These are phyloP conservation scores for Protomyces inundatus DNA, from an alignment of 1,139 yeast genomes.

Conservation along the genomic window DNA sequence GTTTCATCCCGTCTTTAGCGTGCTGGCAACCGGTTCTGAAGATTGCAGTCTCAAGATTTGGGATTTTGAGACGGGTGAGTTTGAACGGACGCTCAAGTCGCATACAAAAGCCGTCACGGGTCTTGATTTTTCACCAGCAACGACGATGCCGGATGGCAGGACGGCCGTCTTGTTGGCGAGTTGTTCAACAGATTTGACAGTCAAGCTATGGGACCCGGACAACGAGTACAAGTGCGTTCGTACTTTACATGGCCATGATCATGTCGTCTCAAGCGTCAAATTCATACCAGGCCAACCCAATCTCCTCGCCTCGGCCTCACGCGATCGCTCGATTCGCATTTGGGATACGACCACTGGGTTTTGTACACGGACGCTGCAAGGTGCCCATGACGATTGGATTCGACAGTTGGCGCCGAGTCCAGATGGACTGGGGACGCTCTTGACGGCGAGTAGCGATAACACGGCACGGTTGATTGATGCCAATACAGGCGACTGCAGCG, in stretches of 20 bases:
- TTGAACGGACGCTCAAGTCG: slow-evolving; percentile 63
- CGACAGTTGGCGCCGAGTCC: slow-evolving; percentile 53
- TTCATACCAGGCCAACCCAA: slow-evolving; percentile 47
- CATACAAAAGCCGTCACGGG: slow-evolving; percentile 69
- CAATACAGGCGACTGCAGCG: slow-evolving; percentile 62
- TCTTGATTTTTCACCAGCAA: slow-evolving; percentile 45
- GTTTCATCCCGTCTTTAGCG: slow-evolving; percentile 68
- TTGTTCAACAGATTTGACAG: slow-evolving; percentile 68
- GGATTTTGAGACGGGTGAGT: slow-evolving; percentile 68
- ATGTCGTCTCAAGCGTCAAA: slow-evolving; percentile 64
- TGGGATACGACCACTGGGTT: slow-evolving; percentile 76
- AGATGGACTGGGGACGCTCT: slow-evolving; percentile 11
- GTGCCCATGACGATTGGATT: slow-evolving; percentile 89
- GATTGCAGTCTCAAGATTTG: slow-evolving; percentile 73
- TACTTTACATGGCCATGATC: slow-evolving; percentile 83
- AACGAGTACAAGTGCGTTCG: slow-evolving; percentile 52
- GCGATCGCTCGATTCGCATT: slow-evolving; percentile 65
- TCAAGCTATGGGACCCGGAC: slow-evolving; percentile 64
- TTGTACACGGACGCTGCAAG: slow-evolving; percentile 54
- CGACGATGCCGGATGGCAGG: slow-evolving; percentile 29
- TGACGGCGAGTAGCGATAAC: slow-evolving; percentile 81
- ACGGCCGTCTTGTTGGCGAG: slow-evolving; percentile 43
- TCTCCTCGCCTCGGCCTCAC: slow-evolving; percentile 62
- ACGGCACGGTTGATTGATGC: slow-evolving; percentile 61
- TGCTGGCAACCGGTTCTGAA: slow-evolving; percentile 61